Conservation (phyloP, 768 basidiomycete genomes). For the Thelephora aurantiotincta region DNA sequence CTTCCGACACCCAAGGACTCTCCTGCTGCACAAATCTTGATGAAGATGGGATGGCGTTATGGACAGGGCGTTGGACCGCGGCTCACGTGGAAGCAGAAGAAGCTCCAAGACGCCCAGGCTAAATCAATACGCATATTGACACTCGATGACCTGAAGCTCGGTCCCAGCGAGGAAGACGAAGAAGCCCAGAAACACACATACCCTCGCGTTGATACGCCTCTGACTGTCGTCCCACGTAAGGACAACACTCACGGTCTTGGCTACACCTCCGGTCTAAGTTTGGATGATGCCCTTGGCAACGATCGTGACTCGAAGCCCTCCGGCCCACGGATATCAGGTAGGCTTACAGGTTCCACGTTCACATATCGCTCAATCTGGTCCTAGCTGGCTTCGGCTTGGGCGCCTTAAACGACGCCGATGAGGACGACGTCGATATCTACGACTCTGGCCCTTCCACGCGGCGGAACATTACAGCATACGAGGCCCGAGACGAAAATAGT, state of each 20-base stretch:
- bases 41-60: constrained; percentile 90
- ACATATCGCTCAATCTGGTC: background rate
- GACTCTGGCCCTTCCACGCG: constrained; percentile 26
- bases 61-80: constrained; percentile 93
- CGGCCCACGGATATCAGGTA: constrained; percentile 49
- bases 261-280: constrained; percentile 47
- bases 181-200: constrained; percentile 82
- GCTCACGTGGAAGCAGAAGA: constrained; percentile 61
- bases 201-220: constrained; percentile 65
- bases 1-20: constrained; percentile 68
- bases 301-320: constrained; percentile 11
- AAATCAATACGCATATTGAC: constrained; percentile 17
- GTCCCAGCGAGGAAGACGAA: constrained; percentile 45
- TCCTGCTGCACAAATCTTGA: constrained; percentile 71
- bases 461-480: constrained; percentile 47
- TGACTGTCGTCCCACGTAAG: constrained; percentile 50
- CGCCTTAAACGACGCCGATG: constrained; percentile 85
- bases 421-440: constrained; percentile 82
- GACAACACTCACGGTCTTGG: constrained; percentile 76
- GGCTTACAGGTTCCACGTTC: constrained; percentile 5
- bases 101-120: constrained; percentile 47
- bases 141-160: constrained; percentile 18
- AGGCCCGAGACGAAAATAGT: constrained; percentile 47
- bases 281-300: constrained; percentile 43
- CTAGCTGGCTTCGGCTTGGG: constrained; percentile 81